A percentile compares a stretch with the other conserved stretches of the same genome.
Conservation (phyloP, 78 protist genomes). For the Isochrysis galbana region DNA sequence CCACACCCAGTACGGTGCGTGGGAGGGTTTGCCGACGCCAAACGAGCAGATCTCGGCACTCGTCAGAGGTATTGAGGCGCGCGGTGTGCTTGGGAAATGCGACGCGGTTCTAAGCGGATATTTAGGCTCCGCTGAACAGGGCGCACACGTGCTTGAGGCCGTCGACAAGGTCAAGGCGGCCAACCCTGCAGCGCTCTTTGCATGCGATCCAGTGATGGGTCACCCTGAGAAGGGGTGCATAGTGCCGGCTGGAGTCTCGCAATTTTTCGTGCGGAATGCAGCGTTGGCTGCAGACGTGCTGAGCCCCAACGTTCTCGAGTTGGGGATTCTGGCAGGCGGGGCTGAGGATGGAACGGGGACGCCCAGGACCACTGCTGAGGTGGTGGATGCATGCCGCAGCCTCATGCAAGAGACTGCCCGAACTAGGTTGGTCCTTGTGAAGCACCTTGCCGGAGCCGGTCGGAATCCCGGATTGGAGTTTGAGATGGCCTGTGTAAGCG, state of each 20-base stretch:
- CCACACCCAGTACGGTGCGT: conserved; percentile 72
- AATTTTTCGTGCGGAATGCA: not conserved
- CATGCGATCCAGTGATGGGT: conserved; percentile 37
- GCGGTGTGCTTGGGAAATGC: not conserved
- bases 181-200: not conserved
- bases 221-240: conserved; percentile 39
- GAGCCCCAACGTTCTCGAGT: conserved; percentile 33
- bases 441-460: conserved; percentile 36
- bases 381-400: too few relatives aligned
- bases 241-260: not conserved
- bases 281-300: conserved; percentile 10
- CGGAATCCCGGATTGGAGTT: not conserved
- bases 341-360: too few relatives aligned
- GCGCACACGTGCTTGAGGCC: not conserved
- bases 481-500: conserved; percentile 21
- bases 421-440: conserved; percentile 1
- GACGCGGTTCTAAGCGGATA: conserved; percentile 34
- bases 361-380: too few relatives aligned
- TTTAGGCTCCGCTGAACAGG: not conserved
- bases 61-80: not conserved
- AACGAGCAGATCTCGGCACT: not conserved
- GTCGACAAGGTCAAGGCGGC: not conserved
- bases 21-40: conserved; percentile 32
- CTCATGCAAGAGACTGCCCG: too few relatives aligned
- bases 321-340: not conserved